Base-by-base conservation (phyloP, 2,329 filamentous ascomycete genomes). In the Pseudocercospora crystallina region DNA sequence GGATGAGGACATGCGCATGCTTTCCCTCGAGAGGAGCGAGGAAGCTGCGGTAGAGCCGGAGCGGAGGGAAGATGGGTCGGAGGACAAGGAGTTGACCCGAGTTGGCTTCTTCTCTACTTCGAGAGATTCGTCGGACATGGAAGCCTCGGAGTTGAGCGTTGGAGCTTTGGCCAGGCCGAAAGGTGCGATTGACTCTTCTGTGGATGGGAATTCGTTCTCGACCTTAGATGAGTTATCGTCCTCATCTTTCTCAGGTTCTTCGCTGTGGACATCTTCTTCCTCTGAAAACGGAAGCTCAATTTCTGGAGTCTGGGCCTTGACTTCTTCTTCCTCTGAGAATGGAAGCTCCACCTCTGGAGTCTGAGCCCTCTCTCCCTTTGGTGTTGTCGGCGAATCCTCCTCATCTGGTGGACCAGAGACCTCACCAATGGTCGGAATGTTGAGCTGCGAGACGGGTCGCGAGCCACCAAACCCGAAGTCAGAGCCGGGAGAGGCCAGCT, bases 391-490 rank as follows among this genome's bases (percentile, higher is more conserved):
- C 11, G 14, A 17, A 3, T 32, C 20, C 7, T 37, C 39, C 17
- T 49, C 15, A 8, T 43, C 43, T 13, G 36, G 26, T 30, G 38
- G 39, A 2, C 39, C 39, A 13, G 47, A 38, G 33, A 49, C 33
- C 8, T 39, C 39, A n/a, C 47, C 43, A 14, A 49, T 43, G 8
- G n/a, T 49, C 32, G 47, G 39, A 8, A 49, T 32, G 9, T 49
- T 38, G 13, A 49, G 47, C 29, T 49, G 47, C n/a, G 40, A 49
- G 3, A 34, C 39, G 32, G 47, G 34, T 10, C 36, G 47, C 14
- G 34, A 15, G 3, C 20, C 20, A 26, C 20, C 20, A 26, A 26
- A 26, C 3, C 20, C 20, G 20, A 26, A 26, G 20, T 34, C 9
- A 8, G 47, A 43, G 5, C 43, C 47, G 12, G 30, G n/a, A 15